phyloP scores from a whole-genome alignment of 2,329 filamentous ascomycete genomes.

The Pseudocercospora fijiensis region DNA sequence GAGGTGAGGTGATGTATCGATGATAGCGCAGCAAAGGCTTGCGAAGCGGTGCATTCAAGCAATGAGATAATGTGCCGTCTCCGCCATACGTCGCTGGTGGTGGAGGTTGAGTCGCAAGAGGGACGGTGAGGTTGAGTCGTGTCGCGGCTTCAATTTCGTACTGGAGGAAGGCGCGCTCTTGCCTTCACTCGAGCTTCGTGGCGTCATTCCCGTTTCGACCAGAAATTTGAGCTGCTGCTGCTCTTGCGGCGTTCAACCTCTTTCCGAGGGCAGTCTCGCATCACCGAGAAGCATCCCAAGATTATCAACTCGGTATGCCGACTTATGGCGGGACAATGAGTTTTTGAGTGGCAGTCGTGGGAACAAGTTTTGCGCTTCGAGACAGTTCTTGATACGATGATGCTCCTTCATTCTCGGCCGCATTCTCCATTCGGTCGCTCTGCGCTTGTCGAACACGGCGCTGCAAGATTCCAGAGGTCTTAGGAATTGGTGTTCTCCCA shows the following conservation, averaged over 20 bases:
- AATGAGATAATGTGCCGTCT: neutral
- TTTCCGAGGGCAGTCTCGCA: neutral
- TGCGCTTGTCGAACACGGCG: neutral
- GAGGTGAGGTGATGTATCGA: conserved; percentile 7
- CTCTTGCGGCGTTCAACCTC: neutral
- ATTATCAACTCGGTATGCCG: neutral
- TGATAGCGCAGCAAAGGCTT: conserved; percentile 7
- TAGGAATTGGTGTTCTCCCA: neutral
- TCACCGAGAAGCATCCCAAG: neutral
- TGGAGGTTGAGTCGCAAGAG: neutral
- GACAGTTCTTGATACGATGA: neutral
- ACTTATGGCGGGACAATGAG: neutral
- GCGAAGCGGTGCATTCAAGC: conserved; percentile 7
- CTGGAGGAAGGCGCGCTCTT: conserved; percentile 4
- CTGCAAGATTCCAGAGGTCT: neutral
- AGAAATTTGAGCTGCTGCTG: neutral
- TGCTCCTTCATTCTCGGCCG: neutral
- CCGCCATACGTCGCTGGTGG: conserved; percentile 2
- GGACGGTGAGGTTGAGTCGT: neutral
- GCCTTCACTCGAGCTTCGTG: conserved; percentile 4
- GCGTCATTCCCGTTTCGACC: neutral
- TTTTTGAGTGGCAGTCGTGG: too few relatives aligned
- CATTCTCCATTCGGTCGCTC: neutral
- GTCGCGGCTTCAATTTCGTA: neutral
- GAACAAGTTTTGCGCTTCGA: neutral